phyloP scores from a whole-genome alignment of 257 asterid species.

The Agastache rugosa region DNA sequence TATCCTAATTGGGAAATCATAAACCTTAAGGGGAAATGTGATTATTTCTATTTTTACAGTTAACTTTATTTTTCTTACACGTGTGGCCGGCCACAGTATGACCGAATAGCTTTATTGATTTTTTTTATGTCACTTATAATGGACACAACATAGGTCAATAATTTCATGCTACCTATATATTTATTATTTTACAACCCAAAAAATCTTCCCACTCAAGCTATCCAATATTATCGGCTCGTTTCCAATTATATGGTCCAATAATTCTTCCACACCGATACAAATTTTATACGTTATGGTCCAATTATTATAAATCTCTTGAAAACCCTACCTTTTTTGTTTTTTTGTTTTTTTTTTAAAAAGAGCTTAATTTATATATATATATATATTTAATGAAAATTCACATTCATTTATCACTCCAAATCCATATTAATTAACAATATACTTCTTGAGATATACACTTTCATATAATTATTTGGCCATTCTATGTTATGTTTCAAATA shows the following conservation, averaged over 20 bases:
- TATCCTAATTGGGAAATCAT: too few relatives aligned
- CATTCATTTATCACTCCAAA: too few relatives aligned
- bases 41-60: too few relatives aligned
- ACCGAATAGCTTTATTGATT: too few relatives aligned
- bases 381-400: too few relatives aligned
- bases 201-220: slow-evolving; percentile 33
- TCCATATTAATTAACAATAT: too few relatives aligned
- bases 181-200: slow-evolving; percentile 31
- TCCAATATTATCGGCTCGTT: slow-evolving; percentile 1
- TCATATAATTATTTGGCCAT: not conserved
- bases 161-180: slow-evolving; percentile 45
- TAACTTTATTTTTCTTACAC: too few relatives aligned
- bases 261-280: not conserved
- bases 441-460: not conserved
- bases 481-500: too few relatives aligned
- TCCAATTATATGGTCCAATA: slow-evolving; percentile 10
- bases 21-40: too few relatives aligned
- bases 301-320: not conserved
- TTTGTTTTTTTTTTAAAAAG: too few relatives aligned
- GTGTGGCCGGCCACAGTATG: too few relatives aligned
- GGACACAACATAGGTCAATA: slow-evolving; percentile 54
- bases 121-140: slow-evolving; percentile 55
- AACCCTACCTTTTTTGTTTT: not conserved
- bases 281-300: not conserved
- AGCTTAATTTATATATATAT: too few relatives aligned